Evolutionary conservation across 1,139 yeast species (phyloP), one percentile per base, ranked within the genome.

Genomic region (Entelexis paramagnoliae): DNA sequence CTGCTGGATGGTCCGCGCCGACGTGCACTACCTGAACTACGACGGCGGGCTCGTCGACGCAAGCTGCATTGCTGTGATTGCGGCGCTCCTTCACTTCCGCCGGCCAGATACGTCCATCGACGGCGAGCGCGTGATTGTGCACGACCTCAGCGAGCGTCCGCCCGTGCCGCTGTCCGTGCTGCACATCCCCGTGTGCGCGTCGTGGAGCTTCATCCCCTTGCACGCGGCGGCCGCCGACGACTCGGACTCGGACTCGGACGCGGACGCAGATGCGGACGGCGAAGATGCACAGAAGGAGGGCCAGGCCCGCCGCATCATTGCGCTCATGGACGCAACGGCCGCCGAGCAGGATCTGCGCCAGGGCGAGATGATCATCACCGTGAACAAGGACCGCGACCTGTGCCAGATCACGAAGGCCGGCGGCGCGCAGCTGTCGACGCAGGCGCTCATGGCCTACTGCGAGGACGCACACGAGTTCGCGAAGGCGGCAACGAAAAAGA

Each of bases 41-140:
- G 98, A 91, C 67, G 98, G 98, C 38, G 94, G 93, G 35, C 75
- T 91, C 41, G 80, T 89, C 43, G 98, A 91, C 66, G 84, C 88
- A 19, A 83, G 93, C 39, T 86, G 96, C 67, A 75, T 88, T 53
- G 97, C 91, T 0, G 96, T 88, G 19, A 83, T 88, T 76, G 78
- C 91, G 13, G 95, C 86, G 0, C 72, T 91, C 50, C 74, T 82
- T 59, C 96, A 88, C 66, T 91, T 81, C 68, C 77, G 77, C 52
- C 81, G 85, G 60, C 95, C 95, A 4, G 96, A 88, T 65, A 77
- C 87, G 30, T 76, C 87, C 3, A 80, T 89, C 16, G 75, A 76
- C 29, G 86, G 85, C 35, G 88, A 81, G 52, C 78, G 76, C 51
- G 75, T 87, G 14, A 74, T 82, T 13, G 74, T 91, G 1, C 89